Conservation (phyloP, 1,139 yeast species). For the Taiozyma onychis region DNA sequence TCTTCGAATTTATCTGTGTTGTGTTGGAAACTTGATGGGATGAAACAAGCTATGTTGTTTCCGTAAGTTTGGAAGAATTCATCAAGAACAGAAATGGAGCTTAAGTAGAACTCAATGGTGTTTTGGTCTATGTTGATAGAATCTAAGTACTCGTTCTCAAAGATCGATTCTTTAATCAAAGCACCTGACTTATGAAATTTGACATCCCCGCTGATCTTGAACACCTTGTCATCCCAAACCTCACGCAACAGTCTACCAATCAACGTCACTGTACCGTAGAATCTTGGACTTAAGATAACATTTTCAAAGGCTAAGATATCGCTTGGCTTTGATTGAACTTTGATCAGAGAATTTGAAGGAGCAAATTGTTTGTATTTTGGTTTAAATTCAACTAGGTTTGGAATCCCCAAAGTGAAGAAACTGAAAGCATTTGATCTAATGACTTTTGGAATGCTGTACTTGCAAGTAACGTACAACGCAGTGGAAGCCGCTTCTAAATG, state of each 20-base stretch:
- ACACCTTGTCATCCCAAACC: conserved; percentile 72
- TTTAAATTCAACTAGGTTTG: conserved; percentile 31
- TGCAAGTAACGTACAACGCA: conserved; percentile 76
- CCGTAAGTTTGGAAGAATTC: conserved; percentile 53
- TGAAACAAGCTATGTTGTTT: conserved; percentile 57
- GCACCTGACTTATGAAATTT: conserved; percentile 36
- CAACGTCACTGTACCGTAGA: conserved; percentile 83
- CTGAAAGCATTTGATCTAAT: conserved; percentile 34
- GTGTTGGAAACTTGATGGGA: conserved; percentile 34
- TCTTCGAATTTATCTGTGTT: conserved; percentile 41
- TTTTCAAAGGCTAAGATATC: conserved; percentile 41
- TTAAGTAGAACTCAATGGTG: conserved; percentile 60
- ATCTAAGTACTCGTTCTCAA: conserved; percentile 24
- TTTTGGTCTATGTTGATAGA: conserved; percentile 37
- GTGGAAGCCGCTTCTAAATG: conserved; percentile 80
- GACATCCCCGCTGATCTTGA: conserved; percentile 39
- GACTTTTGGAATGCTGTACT: conserved; percentile 54
- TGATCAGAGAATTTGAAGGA: conserved; percentile 2
- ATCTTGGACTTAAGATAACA: conserved; percentile 84
- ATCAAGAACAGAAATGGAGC: conserved; percentile 51
- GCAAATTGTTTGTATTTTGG: conserved; percentile 24
- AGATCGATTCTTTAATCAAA: conserved; percentile 23
- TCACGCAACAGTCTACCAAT: conserved; percentile 73
- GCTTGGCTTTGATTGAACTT: not conserved
- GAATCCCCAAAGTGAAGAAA: conserved; percentile 33